Percentiles rank a stretch among this genome's conserved stretches.
Conservation (phyloP, 768 basidiomycete species). For the Psilocybe cubensis region DNA sequence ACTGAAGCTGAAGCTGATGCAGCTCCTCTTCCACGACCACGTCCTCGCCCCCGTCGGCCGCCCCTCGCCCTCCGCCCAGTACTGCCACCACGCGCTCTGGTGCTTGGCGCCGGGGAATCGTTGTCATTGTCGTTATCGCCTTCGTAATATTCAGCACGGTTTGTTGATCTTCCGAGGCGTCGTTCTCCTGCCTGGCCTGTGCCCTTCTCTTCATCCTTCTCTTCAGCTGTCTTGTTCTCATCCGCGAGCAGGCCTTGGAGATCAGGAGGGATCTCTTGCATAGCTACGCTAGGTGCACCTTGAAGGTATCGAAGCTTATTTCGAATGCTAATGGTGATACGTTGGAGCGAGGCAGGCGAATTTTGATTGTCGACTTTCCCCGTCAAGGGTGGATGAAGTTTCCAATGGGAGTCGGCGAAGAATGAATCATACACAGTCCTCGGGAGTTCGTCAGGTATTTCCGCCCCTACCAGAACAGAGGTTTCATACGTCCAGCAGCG, state of each 20-base stretch:
- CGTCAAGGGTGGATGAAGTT: conserved; percentile 90
- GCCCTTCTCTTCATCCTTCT: conserved; percentile 70
- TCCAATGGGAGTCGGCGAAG: conserved; percentile 91
- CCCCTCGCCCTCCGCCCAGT: conserved; percentile 27
- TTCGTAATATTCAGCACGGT: conserved; percentile 75
- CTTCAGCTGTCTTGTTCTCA: conserved; percentile 69
- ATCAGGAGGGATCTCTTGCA: conserved; percentile 97
- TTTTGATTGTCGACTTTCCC: conserved; percentile 95
- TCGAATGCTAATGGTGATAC: conserved; percentile 82
- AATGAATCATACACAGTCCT: conserved; percentile 90
- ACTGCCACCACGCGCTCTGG: conserved; percentile 23
- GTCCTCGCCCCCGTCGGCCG: conserved; percentile 29
- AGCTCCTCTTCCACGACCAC: conserved; percentile 27
- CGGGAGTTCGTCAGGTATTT: conserved; percentile 87
- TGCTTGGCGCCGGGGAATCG: conserved; percentile 28
- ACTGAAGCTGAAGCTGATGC: neutral
- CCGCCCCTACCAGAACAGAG: conserved; percentile 82
- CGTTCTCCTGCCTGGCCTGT: conserved; percentile 58
- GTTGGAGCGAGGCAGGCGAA: conserved; percentile 78
- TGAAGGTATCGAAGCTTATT: conserved; percentile 91
- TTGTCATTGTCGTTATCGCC: conserved; percentile 71
- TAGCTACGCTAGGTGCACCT: conserved; percentile 94
- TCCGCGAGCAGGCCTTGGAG: conserved; percentile 76
- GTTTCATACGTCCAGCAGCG: conserved; percentile 99
- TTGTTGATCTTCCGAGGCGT: conserved; percentile 53